A percentile compares a stretch with the other conserved stretches of the same genome.
phyloP scores from a whole-genome alignment of 192 early-diverging fungal genomes.

The Backusella sp. region DNA sequence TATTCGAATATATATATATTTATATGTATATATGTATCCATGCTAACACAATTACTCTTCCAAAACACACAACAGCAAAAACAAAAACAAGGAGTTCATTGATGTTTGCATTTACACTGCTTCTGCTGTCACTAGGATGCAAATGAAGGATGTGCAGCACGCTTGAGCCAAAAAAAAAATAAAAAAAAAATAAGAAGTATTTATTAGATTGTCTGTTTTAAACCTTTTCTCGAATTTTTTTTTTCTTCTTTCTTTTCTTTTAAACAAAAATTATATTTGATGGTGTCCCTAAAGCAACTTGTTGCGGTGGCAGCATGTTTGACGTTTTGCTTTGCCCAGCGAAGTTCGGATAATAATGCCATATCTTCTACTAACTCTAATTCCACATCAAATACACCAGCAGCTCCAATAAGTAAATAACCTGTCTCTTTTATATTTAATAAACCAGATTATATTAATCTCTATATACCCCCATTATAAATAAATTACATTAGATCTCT shows the following conservation, averaged over 20 bases:
- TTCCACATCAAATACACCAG: background rate
- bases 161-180: background rate
- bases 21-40: background rate
- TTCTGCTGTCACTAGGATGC: constrained; percentile 1
- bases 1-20: no score
- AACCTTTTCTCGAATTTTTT: background rate
- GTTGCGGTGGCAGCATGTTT: background rate
- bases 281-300: background rate
- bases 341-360: background rate
- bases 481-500: background rate
- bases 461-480: background rate
- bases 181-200: no score
- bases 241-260: background rate
- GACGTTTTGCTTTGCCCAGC: background rate
- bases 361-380: background rate
- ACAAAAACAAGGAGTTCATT: background rate
- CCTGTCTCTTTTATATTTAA: background rate
- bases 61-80: background rate
- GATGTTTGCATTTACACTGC: constrained; percentile 7
- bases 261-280: background rate
- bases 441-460: background rate
- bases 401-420: background rate
- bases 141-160: constrained; percentile 3
- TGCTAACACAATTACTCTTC: background rate
- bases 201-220: background rate